Percentiles rank a stretch among this genome's conserved stretches.
phyloP scores from a whole-genome alignment of 2,329 filamentous ascomycete genomes.

The Ustulina deusta region DNA sequence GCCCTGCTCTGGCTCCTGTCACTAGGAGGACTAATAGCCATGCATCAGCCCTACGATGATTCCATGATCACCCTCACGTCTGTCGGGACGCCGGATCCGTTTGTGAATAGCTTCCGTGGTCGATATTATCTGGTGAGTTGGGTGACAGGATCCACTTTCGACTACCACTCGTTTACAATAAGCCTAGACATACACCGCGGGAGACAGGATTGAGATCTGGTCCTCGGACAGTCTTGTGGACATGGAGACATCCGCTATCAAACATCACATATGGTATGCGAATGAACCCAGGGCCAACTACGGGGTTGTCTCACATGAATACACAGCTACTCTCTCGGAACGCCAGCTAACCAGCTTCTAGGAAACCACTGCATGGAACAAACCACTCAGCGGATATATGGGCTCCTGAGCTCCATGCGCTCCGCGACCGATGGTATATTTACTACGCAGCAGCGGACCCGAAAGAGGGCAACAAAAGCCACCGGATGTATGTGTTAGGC shows the following conservation, averaged over 20 bases:
- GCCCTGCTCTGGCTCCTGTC: conserved; percentile 42
- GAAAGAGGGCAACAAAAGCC: conserved; percentile 48
- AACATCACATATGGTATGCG: conserved; percentile 50
- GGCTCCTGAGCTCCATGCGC: conserved; percentile 51
- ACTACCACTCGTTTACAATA: conserved; percentile 23
- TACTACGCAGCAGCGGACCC: conserved; percentile 51
- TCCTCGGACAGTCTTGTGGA: conserved; percentile 46
- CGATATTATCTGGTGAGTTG: conserved; percentile 48
- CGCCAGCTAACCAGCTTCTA: conserved; percentile 29
- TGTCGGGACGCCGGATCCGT: conserved; percentile 49
- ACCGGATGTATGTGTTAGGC: conserved; percentile 52
- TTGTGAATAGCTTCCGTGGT: conserved; percentile 44
- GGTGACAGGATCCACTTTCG: not conserved
- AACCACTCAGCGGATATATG: conserved; percentile 51
- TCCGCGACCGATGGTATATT: conserved; percentile 51
- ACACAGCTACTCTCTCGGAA: no score
- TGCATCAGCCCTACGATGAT: conserved; percentile 47
- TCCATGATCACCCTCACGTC: conserved; percentile 50
- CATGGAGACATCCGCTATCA: conserved; percentile 44
- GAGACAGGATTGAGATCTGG: conserved; percentile 52
- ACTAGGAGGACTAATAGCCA: conserved; percentile 26
- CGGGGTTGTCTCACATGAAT: not conserved
- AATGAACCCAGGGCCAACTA: not conserved
- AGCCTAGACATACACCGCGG: conserved; percentile 51
- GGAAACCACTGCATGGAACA: conserved; percentile 49